Evolutionary conservation across 495 filamentous ascomycete genomes (phyloP), one percentile per base, ranked within the genome.

Genomic region (Lasiosphaeria ovina): DNA sequence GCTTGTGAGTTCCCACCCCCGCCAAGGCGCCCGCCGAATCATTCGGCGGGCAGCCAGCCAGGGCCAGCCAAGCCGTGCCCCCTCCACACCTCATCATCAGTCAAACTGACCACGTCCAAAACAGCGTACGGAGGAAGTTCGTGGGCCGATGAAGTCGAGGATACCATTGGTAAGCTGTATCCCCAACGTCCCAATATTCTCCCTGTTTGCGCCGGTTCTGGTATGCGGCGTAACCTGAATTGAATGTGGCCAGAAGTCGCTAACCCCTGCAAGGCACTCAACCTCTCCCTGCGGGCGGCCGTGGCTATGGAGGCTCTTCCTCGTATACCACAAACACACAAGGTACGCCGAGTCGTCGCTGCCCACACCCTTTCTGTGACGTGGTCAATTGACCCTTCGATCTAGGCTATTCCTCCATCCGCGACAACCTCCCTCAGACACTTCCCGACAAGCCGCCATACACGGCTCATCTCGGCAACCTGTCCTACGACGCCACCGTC

Each of bases 101-200:
- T 6, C n/a, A 42, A 17, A 58, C 64, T 69, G 36, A 72, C 68
- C 45, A 17, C 32, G 55, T 38, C 34, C 50, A 64, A 24, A 24
- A 60, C 70, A 96, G 92, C 87, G 66, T 84, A 91, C 64, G 91
- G 76, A 36, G 90, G 72, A 40, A 76, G 91, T 70, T 97, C 94
- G 61, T 98, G 94, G 94, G 94, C 94, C 64, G 94, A 98, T 79
- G 94, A 98, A 70, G 95, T 98, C 82, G 94, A 98, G 72, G 90
- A 94, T 65, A 77, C 89, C 62, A 79, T 82, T 74, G 78, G 90
- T 93, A 87, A 72, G 85, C 35, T 10, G 33, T 49, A 14, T 10
- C 12, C 31, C 31, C n/a, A 47, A 12, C 36, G 3, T 51, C 42
- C 33, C 52, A 50, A 47, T 47, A 14, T 7, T n/a, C 44, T 8